Percentiles rank a stretch among this genome's conserved stretches.
Conservation (phyloP, 768 basidiomycete species). For the Tulasnella sp. region DNA sequence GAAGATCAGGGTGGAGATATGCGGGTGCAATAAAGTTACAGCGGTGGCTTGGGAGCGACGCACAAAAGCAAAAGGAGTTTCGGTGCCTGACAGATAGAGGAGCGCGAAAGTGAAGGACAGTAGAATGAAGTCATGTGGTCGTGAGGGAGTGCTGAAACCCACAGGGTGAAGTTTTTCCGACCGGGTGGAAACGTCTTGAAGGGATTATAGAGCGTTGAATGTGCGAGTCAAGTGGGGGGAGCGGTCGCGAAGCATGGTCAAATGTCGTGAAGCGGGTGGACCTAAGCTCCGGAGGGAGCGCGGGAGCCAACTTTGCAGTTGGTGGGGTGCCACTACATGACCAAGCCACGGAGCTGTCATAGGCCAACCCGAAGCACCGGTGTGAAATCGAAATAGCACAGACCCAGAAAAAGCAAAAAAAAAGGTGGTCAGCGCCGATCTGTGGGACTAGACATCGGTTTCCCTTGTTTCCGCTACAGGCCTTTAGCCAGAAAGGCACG, state of each 20-base stretch:
- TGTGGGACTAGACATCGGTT: not conserved
- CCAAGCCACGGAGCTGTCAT: conserved; percentile 1
- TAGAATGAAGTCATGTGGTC: not conserved
- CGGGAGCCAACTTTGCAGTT: not conserved
- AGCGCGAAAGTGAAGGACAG: not conserved
- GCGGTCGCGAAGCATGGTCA: not conserved
- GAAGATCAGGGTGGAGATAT: not conserved
- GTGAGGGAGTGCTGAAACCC: not conserved
- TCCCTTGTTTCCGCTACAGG: not conserved
- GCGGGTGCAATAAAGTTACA: not conserved
- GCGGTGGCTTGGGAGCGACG: not conserved
- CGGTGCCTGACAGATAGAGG: not conserved
- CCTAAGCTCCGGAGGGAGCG: not conserved
- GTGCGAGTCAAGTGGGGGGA: not conserved
- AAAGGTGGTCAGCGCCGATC: not conserved
- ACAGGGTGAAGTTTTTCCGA: not conserved
- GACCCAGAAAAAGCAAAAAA: not conserved
- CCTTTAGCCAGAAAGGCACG: not conserved
- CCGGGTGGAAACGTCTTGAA: not conserved
- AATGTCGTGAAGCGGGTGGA: not conserved
- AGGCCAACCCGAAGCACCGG: not conserved
- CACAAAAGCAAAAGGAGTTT: not conserved
- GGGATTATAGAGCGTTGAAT: not conserved
- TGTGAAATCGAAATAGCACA: not conserved
- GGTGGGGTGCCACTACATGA: not conserved